phyloP scores from a whole-genome alignment of 2,329 filamentous ascomycete genomes.

The Pseudovirgaria hyperparasitica region DNA sequence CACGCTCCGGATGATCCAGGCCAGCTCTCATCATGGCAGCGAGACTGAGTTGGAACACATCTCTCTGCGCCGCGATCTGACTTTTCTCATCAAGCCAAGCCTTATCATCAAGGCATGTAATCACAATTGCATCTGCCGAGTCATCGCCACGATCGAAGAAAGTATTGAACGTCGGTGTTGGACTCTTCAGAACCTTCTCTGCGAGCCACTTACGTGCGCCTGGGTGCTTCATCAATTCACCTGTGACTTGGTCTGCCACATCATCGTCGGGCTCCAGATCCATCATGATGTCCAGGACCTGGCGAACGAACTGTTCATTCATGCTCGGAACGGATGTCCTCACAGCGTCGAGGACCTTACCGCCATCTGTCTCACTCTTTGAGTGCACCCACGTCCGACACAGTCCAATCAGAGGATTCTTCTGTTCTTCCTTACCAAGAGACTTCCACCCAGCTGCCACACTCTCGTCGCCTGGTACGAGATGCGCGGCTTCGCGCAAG shows the following conservation, averaged over 20 bases:
- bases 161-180: slow-evolving; percentile 30
- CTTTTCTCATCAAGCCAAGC: slow-evolving; percentile 28
- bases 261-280: slow-evolving; percentile 28
- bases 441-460: slow-evolving; percentile 28
- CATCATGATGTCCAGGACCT: slow-evolving; percentile 30
- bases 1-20: slow-evolving; percentile 53
- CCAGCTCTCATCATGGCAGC: slow-evolving; percentile 86
- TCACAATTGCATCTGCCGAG: slow-evolving; percentile 30
- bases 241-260: slow-evolving; percentile 27
- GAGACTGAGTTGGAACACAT: slow-evolving; percentile 64
- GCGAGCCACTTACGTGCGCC: slow-evolving; percentile 29
- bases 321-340: slow-evolving; percentile 13
- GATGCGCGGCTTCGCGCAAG: slow-evolving; percentile 31
- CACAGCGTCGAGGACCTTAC: slow-evolving; percentile 21
- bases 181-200: slow-evolving; percentile 20
- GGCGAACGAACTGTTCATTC: slow-evolving; percentile 23
- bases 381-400: slow-evolving; percentile 23
- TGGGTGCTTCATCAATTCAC: slow-evolving; percentile 19
- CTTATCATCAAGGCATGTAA: slow-evolving; percentile 27
- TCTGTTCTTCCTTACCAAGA: slow-evolving; percentile 26
- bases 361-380: slow-evolving; percentile 26
- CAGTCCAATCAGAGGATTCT: slow-evolving; percentile 18
- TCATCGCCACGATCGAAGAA: slow-evolving; percentile 33
- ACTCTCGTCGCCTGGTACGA: slow-evolving; percentile 27
- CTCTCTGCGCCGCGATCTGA: slow-evolving; percentile 36